Evolutionary conservation across 2,329 filamentous ascomycete species (phyloP).

Genomic region (Setomelanomma holmii): DNA sequence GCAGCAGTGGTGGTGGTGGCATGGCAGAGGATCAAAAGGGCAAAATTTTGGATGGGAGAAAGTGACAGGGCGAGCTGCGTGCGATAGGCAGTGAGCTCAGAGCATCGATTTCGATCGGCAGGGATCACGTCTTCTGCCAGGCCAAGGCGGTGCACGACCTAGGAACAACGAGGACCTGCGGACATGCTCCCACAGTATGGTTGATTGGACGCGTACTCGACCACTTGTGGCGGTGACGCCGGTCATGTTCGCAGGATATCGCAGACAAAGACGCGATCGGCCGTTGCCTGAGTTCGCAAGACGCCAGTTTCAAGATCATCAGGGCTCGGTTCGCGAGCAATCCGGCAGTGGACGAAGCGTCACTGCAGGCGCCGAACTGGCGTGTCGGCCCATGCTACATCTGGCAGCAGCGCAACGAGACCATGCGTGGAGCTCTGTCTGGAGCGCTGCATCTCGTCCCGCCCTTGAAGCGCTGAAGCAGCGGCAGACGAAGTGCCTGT

Average conservation of each 20-base stretch:
- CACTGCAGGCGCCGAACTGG: not conserved
- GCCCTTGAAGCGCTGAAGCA: too few species aligned
- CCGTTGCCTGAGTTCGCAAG: not conserved
- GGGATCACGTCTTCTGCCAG: not conserved
- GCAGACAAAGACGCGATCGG: slow-evolving; percentile 24
- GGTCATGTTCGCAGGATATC: slow-evolving; percentile 11
- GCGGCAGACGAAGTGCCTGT: too few species aligned
- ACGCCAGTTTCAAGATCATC: not conserved
- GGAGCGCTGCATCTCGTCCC: too few species aligned
- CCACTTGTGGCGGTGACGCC: slow-evolving; percentile 2
- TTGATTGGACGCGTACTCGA: not conserved
- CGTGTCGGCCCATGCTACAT: too few species aligned
- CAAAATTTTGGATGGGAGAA: slow-evolving; percentile 20
- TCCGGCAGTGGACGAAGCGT: not conserved
- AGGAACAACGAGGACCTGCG: not conserved
- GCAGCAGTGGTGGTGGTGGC: slow-evolving; percentile 4
- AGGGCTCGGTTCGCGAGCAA: not conserved
- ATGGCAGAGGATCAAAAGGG: slow-evolving; percentile 11
- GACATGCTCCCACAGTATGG: not conserved
- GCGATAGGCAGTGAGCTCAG: slow-evolving; percentile 26
- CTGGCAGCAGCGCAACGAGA: too few species aligned
- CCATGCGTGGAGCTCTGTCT: too few species aligned
- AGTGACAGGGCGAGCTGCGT: not conserved
- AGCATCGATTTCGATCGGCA: slow-evolving; percentile 34
- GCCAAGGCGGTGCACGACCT: slow-evolving; percentile 9